Base-by-base conservation (phyloP, 192 early-diverging fungal genomes). In the Physocladia obscura region DNA sequence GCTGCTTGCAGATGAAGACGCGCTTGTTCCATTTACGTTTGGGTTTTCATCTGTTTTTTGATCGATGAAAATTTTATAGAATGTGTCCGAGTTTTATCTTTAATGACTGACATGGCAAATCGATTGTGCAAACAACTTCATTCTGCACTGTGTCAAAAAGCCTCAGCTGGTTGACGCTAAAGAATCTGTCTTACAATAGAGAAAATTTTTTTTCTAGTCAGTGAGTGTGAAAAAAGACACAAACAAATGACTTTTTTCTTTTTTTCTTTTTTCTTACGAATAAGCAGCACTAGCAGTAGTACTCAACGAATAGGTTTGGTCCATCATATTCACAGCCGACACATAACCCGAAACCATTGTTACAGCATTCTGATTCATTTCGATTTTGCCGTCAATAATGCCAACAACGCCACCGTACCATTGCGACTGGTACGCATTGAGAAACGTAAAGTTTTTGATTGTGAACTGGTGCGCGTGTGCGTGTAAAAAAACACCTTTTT, bases 361-460 rank as follows among this genome's bases (percentile, higher is more conserved):
- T 24, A 72, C 60, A 34, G 49, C 70, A 31, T 62, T 51, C 31
- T 62, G 44, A 58, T 72, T 72, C 35, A 22, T 49, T n/a, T 44
- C 59, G 15, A 35, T 21, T 6, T 54, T 21, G 19, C 70, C 70
- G 48, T 49, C 39, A 6, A 62, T 49, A 11, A 31, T 19, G 11
- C 49, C 70, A 27, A 72, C 70, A 27, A 72, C 70, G 13, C 70
- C 70, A 11, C 50, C 70, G 61, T 72, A 72, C 70, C 70, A 72
- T 22, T 61, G 19, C 2, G 60, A 54, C 37, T 63, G 49, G 61
- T 62, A 62, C 11, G 70, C 70, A 52, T 72, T 72, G 27, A 72
- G 36, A 37, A 62, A 72, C 19, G 70, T 72, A 38, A 72, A 72
- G 70, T 72, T 72, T 58, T 62, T 72, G 60, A 72, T 52, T 6